These are phyloP conservation scores for Moesziomyces sp. DNA, from an alignment of 1,284 basidiomycete species.

Conservation along the genomic window DNA sequence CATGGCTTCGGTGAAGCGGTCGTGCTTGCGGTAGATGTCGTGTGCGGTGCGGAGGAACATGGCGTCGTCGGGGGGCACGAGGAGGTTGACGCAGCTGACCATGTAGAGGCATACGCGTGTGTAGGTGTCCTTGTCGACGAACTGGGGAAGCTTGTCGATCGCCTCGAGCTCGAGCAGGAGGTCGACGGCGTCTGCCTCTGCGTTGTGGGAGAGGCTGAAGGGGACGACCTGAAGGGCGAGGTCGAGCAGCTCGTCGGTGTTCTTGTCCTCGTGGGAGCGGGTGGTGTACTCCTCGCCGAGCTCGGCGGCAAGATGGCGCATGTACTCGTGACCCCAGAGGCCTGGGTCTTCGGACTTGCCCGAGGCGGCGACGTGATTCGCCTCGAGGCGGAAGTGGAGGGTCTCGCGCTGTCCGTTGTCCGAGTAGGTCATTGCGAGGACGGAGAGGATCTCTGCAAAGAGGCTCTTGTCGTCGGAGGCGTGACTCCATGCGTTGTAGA, in stretches of 20 bases:
- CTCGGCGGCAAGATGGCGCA: slow-evolving; percentile 94
- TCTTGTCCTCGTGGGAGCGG: slow-evolving; percentile 62
- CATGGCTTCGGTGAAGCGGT: slow-evolving; percentile 91
- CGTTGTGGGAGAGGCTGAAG: slow-evolving; percentile 93
- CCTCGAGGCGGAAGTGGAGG: slow-evolving; percentile 70
- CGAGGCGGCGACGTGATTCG: slow-evolving; percentile 42
- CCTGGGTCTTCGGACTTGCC: slow-evolving; percentile 77
- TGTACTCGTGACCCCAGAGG: slow-evolving; percentile 98
- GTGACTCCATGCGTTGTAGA: slow-evolving; percentile 58
- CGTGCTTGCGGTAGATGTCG: slow-evolving; percentile 86
- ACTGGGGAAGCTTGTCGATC: slow-evolving; percentile 73
- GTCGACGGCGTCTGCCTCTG: slow-evolving; percentile 98
- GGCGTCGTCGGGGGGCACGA: slow-evolving; percentile 92
- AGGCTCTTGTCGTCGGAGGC: slow-evolving; percentile 75
- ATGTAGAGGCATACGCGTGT: slow-evolving; percentile 96
- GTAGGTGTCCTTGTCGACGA: slow-evolving; percentile 79
- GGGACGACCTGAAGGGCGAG: slow-evolving; percentile 88
- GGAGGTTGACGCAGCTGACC: slow-evolving; percentile 88
- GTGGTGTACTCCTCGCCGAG: slow-evolving; percentile 89
- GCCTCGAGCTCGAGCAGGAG: slow-evolving; percentile 93
- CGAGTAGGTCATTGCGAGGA: slow-evolving; percentile 99
- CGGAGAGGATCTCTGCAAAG: slow-evolving; percentile 97
- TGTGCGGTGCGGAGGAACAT: slow-evolving; percentile 91
- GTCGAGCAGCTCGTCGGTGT: slow-evolving; percentile 68
- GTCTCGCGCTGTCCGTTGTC: slow-evolving; percentile 95